phyloP scores from a whole-genome alignment of 2,329 filamentous ascomycete species.

The Venturia aucupariae region DNA sequence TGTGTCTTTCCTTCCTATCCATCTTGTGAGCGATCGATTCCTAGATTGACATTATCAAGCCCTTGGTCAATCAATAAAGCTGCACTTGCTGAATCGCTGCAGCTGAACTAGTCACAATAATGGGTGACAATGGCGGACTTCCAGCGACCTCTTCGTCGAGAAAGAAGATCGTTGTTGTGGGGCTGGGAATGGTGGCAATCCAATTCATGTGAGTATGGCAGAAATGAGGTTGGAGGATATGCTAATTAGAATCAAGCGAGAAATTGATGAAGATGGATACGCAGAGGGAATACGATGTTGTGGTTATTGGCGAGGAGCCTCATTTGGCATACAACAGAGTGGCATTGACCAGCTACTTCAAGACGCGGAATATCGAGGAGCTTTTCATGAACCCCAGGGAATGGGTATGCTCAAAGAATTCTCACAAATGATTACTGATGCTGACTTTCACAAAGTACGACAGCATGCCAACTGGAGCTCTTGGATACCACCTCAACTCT shows the following conservation, averaged over 20 bases:
- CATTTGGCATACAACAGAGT: slow-evolving; percentile 89
- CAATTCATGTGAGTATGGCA: slow-evolving; percentile 62
- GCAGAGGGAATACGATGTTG: slow-evolving; percentile 65
- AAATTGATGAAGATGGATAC: slow-evolving; percentile 80
- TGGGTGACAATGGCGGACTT: not conserved
- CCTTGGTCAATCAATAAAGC: not conserved
- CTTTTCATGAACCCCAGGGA: slow-evolving; percentile 74
- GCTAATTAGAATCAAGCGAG: slow-evolving; percentile 47
- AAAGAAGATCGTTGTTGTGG: slow-evolving; percentile 72
- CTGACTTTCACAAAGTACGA: slow-evolving; percentile 46
- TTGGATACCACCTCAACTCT: slow-evolving; percentile 69
- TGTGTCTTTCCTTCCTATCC: not conserved
- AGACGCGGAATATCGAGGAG: slow-evolving; percentile 74
- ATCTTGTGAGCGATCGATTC: too few relatives aligned
- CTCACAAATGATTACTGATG: not conserved
- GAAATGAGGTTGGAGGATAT: not conserved
- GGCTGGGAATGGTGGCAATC: slow-evolving; percentile 84
- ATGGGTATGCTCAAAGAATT: slow-evolving; percentile 51
- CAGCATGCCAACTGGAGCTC: slow-evolving; percentile 53
- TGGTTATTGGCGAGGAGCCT: slow-evolving; percentile 79
- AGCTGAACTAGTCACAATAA: not conserved
- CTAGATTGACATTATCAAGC: not conserved
- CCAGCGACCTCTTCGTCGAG: slow-evolving; percentile 22
- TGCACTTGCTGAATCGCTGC: not conserved
- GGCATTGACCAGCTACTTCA: slow-evolving; percentile 80